Percentiles rank a stretch among this genome's conserved stretches.
Conservation (phyloP, 495 filamentous ascomycete genomes). For the Talaromyces proteolyticus region DNA sequence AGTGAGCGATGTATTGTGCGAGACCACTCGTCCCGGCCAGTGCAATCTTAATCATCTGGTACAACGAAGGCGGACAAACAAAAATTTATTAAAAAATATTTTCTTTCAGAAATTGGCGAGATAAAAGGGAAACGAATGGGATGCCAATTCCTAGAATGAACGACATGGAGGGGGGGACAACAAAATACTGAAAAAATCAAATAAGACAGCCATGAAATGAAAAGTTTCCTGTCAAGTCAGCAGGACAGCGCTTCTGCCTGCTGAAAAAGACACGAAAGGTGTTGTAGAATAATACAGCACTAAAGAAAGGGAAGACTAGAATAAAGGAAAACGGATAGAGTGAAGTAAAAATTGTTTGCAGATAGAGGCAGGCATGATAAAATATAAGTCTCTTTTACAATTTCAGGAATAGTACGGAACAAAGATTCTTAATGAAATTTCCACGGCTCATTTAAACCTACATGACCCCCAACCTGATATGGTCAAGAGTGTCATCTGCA, state of each 20-base stretch:
- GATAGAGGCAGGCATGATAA: background rate
- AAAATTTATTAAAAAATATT: background rate
- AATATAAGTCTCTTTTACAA: background rate
- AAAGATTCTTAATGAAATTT: background rate
- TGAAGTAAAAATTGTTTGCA: background rate
- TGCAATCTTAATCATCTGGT: slow-evolving; percentile 60
- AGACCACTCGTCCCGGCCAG: slow-evolving; percentile 68
- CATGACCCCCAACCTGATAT: background rate
- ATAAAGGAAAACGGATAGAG: too few relatives aligned
- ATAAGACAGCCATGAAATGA: background rate
- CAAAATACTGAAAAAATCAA: background rate
- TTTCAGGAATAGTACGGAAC: background rate
- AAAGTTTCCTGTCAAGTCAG: too few relatives aligned
- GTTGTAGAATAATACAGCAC: too few relatives aligned
- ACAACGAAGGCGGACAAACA: background rate
- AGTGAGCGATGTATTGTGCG: slow-evolving; percentile 55
- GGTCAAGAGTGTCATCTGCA: background rate
- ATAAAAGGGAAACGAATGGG: background rate
- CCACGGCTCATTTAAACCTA: background rate
- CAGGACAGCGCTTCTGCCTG: too few relatives aligned
- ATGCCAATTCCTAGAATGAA: background rate
- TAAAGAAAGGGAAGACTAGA: too few relatives aligned
- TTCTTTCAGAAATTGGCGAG: background rate
- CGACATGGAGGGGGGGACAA: background rate
- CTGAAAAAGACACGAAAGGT: too few relatives aligned